A percentile compares a stretch with the other conserved stretches of the same genome.
These are phyloP conservation scores for Cinnamomum chago DNA, from an alignment of 164 flowering plant species.

Conservation along the genomic window DNA sequence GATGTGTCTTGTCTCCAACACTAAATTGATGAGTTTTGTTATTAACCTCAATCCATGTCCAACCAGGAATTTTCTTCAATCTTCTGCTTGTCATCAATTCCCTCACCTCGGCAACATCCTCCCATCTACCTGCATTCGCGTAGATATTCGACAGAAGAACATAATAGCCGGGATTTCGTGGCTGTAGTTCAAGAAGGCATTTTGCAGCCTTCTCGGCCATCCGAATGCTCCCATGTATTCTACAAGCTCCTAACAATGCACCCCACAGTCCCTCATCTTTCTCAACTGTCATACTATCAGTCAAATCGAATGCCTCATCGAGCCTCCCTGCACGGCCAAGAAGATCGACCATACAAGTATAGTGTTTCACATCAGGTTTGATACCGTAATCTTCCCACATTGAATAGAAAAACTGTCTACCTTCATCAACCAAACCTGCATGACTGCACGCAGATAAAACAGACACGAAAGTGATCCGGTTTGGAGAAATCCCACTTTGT, in stretches of 20 bases:
- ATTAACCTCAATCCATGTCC: slow-evolving; percentile 53
- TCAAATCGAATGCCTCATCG: slow-evolving; percentile 42
- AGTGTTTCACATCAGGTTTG: too few species aligned
- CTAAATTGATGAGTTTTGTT: slow-evolving; percentile 36
- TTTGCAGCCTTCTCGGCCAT: slow-evolving; percentile 49
- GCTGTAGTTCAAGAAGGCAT: slow-evolving; percentile 43
- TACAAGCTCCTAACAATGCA: slow-evolving; percentile 52
- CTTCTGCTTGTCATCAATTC: too few species aligned
- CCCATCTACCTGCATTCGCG: too few species aligned
- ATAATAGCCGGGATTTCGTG: slow-evolving; percentile 49
- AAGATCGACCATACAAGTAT: too few species aligned
- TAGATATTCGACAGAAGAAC: slow-evolving; percentile 44
- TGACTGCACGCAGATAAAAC: too few species aligned
- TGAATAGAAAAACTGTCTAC: too few species aligned
- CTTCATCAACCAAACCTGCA: too few species aligned
- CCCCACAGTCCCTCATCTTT: slow-evolving; percentile 54
- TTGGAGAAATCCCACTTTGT: slow-evolving; percentile 33
- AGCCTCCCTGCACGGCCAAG: slow-evolving; percentile 10
- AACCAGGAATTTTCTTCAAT: slow-evolving; percentile 26
- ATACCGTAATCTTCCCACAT: too few species aligned
- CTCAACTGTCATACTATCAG: slow-evolving; percentile 30
- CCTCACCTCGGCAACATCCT: too few species aligned
- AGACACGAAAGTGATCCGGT: too few species aligned
- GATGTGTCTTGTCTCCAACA: slow-evolving; percentile 47
- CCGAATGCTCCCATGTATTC: slow-evolving; percentile 7